Base-by-base conservation (phyloP, 2,329 filamentous ascomycete species). In the Diplodia scrobiculata region DNA sequence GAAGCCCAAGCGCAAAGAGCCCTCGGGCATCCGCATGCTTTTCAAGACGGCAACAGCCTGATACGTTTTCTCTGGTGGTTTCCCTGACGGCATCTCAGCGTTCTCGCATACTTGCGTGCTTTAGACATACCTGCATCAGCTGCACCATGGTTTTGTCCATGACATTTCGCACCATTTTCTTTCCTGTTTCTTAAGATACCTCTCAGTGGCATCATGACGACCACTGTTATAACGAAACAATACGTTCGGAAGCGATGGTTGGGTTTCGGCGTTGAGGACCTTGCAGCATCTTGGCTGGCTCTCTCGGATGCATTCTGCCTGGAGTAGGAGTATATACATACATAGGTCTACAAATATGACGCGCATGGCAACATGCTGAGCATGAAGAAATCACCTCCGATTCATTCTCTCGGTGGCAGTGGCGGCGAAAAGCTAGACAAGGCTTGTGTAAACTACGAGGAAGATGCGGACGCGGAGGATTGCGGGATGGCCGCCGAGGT, bases 11-110 rank as follows among this genome's bases (percentile, higher is more conserved):
- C 70, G 68, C 51, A 82, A 81, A 72, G 77, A 80, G 67, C 79
- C 78, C 0, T 77, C 74, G 19, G 74, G 76, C 5, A 68, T 82
- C 64, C 77, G 74, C 66, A 78, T 77, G 71, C 70, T 82, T n/a
- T 82, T 82, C 55, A 65, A 50, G 34, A 36, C 51, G 25, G 51
- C 63, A 17, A 65, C 51, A 32, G 51, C 63, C 6, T 65, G 52
- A 65, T 58, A 65, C 51, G 63, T 65, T 58, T 58, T 10, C 11
- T 29, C 13, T 65, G 4, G 55, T 65, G 25, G 6, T 48, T 55
- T n/a, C 47, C 29, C 5, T 10, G 45, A 32, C 41, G 53, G 32
- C 32, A 66, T 60, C 34, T 55, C 25, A 59, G 53, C 64, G 53
- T 60, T 52, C 17, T 38, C 25, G 60, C 60, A 53, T 63, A 25